phyloP scores from a whole-genome alignment of 164 flowering plant species.

The Houttuynia cordata region DNA sequence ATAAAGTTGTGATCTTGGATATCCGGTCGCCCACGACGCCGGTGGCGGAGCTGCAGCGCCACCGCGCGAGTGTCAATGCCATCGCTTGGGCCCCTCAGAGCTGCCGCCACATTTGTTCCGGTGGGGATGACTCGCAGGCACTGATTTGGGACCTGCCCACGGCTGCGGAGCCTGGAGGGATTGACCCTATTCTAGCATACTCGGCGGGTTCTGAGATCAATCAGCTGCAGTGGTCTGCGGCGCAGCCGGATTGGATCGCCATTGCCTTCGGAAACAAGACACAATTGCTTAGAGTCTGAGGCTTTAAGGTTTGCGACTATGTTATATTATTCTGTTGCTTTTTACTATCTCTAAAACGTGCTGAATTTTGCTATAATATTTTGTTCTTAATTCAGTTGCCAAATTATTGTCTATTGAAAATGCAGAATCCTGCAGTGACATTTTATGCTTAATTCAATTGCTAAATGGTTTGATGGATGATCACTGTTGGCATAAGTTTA shows the following conservation, averaged over 20 bases:
- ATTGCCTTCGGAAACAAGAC: constrained; percentile 58
- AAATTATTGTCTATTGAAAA: too few relatives aligned
- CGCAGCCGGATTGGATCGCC: constrained; percentile 80
- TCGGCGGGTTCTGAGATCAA: constrained; percentile 66
- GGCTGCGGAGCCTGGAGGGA: constrained; percentile 56
- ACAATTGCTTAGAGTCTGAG: constrained; percentile 80
- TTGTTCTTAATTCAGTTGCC: too few relatives aligned
- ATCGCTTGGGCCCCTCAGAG: constrained; percentile 88
- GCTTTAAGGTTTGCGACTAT: background rate
- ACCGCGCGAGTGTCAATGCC: constrained; percentile 64
- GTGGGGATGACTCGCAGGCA: constrained; percentile 76
- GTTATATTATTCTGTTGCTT: too few relatives aligned
- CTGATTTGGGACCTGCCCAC: constrained; percentile 82
- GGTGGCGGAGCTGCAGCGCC: constrained; percentile 78
- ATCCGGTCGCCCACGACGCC: constrained; percentile 66
- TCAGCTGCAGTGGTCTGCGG: constrained; percentile 76
- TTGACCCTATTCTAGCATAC: constrained; percentile 67
- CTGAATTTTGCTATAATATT: too few relatives aligned
- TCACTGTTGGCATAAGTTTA: too few relatives aligned
- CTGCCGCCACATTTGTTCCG: constrained; percentile 57
- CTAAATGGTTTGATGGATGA: too few relatives aligned
- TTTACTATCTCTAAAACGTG: too few relatives aligned
- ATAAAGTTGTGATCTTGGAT: constrained; percentile 69
- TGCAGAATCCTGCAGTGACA: too few relatives aligned
- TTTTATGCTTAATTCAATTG: too few relatives aligned